phyloP scores from a whole-genome alignment of 2,329 filamentous ascomycete species.

The Neospermospora avenae region DNA sequence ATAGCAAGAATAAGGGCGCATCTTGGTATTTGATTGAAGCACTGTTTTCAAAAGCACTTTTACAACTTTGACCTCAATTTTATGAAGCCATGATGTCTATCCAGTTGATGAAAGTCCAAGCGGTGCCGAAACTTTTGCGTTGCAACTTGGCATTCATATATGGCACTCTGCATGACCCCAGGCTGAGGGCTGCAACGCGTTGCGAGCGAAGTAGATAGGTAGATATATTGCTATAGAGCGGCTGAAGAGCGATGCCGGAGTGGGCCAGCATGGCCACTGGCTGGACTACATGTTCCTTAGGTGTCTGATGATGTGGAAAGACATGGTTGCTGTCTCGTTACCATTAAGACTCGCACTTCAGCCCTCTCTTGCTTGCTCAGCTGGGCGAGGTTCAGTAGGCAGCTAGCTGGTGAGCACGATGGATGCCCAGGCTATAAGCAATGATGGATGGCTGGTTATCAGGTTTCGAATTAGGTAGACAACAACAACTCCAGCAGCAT shows the following conservation, averaged over 20 bases:
- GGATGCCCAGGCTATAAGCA: too few relatives aligned
- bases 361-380: background rate
- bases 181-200: background rate
- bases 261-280: background rate
- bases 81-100: conserved; percentile 19
- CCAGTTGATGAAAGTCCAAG: background rate
- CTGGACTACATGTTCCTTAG: background rate
- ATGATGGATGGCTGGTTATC: background rate
- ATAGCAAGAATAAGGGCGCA: conserved; percentile 8
- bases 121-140: conserved; percentile 6
- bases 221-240: conserved; percentile 9
- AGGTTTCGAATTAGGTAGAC: conserved; percentile 8
- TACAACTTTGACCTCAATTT: background rate
- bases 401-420: background rate
- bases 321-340: background rate
- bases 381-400: too few relatives aligned
- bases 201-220: background rate
- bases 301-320: background rate
- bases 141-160: conserved; percentile 9
- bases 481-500: background rate
- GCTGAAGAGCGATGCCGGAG: background rate
- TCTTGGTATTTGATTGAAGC: conserved; percentile 8
- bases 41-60: background rate
- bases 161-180: background rate
- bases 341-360: background rate